phyloP scores from a whole-genome alignment of 78 protist species.

The Polysphondylium violaceum region DNA sequence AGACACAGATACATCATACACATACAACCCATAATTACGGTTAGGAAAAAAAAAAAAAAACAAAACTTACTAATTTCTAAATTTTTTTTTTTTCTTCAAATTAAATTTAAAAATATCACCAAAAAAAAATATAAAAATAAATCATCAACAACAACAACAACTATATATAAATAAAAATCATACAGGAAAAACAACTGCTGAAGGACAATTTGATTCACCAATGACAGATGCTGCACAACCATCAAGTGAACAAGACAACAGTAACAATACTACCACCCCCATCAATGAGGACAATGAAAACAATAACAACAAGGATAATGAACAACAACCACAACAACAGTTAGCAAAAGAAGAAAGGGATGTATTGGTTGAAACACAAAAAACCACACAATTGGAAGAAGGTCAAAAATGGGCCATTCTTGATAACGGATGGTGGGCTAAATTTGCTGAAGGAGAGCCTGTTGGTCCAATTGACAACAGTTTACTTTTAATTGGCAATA shows the following conservation, averaged over 20 bases:
- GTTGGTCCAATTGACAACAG: conserved; percentile 53
- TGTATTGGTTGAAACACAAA: neutral
- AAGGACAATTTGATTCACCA: too few species aligned
- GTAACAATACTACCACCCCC: neutral
- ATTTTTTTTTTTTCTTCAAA: too few species aligned
- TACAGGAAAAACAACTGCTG: too few species aligned
- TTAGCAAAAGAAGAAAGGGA: neutral
- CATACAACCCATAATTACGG: too few species aligned
- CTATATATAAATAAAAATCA: too few species aligned
- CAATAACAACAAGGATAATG: neutral
- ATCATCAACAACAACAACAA: too few species aligned
- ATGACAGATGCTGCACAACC: too few species aligned
- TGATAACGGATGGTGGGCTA: conserved; percentile 12
- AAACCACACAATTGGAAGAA: neutral
- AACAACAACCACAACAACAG: neutral
- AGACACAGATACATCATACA: too few species aligned
- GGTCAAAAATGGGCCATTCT: conserved; percentile 31
- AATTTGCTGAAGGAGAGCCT: conserved; percentile 16
- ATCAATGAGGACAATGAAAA: neutral
- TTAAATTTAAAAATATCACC: too few species aligned
- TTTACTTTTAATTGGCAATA: neutral
- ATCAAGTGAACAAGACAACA: neutral
- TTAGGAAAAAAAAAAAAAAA: too few species aligned
- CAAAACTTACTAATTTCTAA: too few species aligned
- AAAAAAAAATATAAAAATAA: too few species aligned